Percentiles rank a stretch among this genome's conserved stretches.
These are phyloP conservation scores for Diutina ranongensis DNA, from an alignment of 1,139 yeast genomes.

Conservation along the genomic window DNA sequence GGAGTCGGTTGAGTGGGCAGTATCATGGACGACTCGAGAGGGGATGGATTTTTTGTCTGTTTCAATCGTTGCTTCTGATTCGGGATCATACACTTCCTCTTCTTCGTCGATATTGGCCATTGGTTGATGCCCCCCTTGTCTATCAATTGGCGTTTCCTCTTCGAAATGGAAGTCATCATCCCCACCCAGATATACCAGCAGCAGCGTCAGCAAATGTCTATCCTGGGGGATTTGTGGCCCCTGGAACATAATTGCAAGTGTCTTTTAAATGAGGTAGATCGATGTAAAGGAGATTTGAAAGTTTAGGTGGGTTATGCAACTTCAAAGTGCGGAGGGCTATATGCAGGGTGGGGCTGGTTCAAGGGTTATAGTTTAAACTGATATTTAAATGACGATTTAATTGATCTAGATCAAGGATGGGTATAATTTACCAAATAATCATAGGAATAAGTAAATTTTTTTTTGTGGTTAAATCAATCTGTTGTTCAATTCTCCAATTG, in stretches of 20 bases:
- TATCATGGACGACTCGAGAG: too few species aligned
- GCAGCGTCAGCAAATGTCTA: conserved; percentile 2
- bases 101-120: conserved; percentile 5
- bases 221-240: conserved; percentile 1
- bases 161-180: conserved; percentile 5
- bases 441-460: too few species aligned
- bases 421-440: too few species aligned
- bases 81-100: not conserved
- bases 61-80: not conserved
- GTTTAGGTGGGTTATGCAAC: not conserved
- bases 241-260: not conserved
- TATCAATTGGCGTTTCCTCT: not conserved
- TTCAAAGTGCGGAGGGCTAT: not conserved
- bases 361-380: too few species aligned
- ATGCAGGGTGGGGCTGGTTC: too few species aligned
- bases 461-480: too few species aligned
- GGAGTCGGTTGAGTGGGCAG: too few species aligned
- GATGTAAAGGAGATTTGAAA: not conserved
- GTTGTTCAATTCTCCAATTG: too few species aligned
- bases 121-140: not conserved
- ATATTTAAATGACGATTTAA: too few species aligned
- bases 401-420: too few species aligned
- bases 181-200: conserved; percentile 6
- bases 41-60: too few species aligned
- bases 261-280: not conserved